Base-by-base conservation (phyloP, 139 green algal genomes). In the Chlamydomonas sp. region DNA sequence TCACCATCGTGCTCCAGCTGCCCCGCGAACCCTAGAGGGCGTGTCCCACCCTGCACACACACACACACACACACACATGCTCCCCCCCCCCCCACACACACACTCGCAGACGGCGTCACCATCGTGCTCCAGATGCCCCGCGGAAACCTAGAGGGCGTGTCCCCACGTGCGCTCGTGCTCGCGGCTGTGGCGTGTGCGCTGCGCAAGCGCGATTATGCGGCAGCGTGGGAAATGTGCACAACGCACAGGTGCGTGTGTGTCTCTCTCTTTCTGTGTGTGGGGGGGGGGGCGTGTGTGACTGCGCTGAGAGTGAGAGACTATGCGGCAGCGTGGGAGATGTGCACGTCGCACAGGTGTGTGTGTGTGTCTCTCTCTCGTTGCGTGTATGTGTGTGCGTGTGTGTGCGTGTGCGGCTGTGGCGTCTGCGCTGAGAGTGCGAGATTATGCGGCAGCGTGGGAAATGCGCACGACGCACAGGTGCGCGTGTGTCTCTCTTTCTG, bases 121-220 rank as follows among this genome's bases (percentile, higher is more conserved):
- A 84, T 74, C 0, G 69, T 95, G 35, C 77, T 94, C 72, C 90
- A 97, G 76, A 90, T 95, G 84, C 88, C 90, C 24, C 83, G 94
- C 0, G 94, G 94, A 35, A 98, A 97, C 74, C 81, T 98, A 30
- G 94, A 98, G 79, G 81, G 62, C 1, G 75, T 98, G 16, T 70
- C 68, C 29, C 92, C 90, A 0, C 84, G 94, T 2, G 59, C 82
- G 10, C 81, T 98, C 6, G 90, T 96, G n/a, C 73, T 98, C 34
- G 73, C 84, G 6, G 82, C 81, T 10, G 70, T 93, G 16, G 70
- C 78, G 22, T 64, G 59, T 1, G 68, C 72, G 3, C 76, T 98
- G n/a, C 49, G 78, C 31, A 26, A 4, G 1, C 58, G 70, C 0
- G 20, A 84, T 20, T 92, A 82, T 66, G 69, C 29, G 3, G 79